Conservation (phyloP, 805 yeast genomes). For the Scheffersomyces coipomensis region DNA sequence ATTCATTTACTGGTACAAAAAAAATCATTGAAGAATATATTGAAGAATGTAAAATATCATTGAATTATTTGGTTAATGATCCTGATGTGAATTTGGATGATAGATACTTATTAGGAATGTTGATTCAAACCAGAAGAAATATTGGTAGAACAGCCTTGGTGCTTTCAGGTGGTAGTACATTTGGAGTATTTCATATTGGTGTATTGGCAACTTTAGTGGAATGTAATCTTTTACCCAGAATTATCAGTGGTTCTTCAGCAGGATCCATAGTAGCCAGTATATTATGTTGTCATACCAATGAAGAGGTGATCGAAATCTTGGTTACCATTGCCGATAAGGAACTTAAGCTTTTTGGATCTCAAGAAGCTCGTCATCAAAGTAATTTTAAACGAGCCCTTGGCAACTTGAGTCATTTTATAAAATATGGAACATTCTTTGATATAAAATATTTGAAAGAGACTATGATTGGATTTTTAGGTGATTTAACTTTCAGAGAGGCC, state of each 20-base stretch:
- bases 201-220: constrained; percentile 79
- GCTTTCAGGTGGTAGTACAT: constrained; percentile 94
- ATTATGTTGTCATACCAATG: constrained; percentile 74
- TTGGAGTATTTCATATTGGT: constrained; percentile 91
- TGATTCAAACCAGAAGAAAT: constrained; percentile 84
- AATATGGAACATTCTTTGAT: constrained; percentile 89
- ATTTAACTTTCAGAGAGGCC: constrained; percentile 90
- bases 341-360: constrained; percentile 54
- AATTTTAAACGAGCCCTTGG: constrained; percentile 47
- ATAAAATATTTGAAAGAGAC: constrained; percentile 68
- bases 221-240: constrained; percentile 73
- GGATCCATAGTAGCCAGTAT: constrained; percentile 94
- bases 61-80: constrained; percentile 39
- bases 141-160: constrained; percentile 93
- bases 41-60: constrained; percentile 61
- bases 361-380: constrained; percentile 8
- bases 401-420: constrained; percentile 55
- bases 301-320: constrained; percentile 61
- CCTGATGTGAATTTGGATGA: constrained; percentile 55
- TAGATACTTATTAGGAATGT: constrained; percentile 67
- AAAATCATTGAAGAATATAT: constrained; percentile 78
- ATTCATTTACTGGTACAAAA: constrained; percentile 85
- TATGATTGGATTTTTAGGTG: constrained; percentile 78
- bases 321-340: constrained; percentile 58
- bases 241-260: constrained; percentile 92